These are phyloP conservation scores for Suillus placidus DNA, from an alignment of 768 basidiomycete species.

Conservation along the genomic window DNA sequence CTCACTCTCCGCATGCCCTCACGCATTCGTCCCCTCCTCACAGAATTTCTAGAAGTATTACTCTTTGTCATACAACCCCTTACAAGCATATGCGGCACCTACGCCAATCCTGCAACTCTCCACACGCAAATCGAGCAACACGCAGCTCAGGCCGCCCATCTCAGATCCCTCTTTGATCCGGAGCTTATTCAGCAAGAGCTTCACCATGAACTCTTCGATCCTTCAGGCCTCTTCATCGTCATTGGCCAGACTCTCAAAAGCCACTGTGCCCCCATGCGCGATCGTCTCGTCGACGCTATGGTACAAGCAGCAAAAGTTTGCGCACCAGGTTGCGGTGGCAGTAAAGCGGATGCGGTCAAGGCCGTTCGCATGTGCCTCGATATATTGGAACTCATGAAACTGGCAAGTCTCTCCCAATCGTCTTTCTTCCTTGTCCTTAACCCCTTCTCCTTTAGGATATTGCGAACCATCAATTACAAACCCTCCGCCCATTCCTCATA, in stretches of 20 bases:
- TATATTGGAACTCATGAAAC: conserved; percentile 93
- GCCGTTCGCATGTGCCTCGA: conserved; percentile 86
- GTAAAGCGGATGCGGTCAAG: conserved; percentile 64
- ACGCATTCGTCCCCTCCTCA: conserved; percentile 67
- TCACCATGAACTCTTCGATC: conserved; percentile 74
- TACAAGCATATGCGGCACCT: conserved; percentile 59
- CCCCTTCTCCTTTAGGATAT: conserved; percentile 66
- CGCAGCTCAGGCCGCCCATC: conserved; percentile 62
- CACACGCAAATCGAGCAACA: conserved; percentile 64
- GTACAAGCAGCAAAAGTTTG: conserved; percentile 66
- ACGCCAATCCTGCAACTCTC: conserved; percentile 60
- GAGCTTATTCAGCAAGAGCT: conserved; percentile 83
- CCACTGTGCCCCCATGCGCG: conserved; percentile 94
- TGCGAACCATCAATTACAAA: conserved; percentile 93
- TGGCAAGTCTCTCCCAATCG: conserved; percentile 55
- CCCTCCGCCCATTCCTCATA: conserved; percentile 88
- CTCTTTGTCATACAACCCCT: conserved; percentile 84
- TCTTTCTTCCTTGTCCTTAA: conserved; percentile 20
- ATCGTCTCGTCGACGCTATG: conserved; percentile 82
- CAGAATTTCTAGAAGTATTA: conserved; percentile 80
- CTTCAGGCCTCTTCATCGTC: conserved; percentile 72
- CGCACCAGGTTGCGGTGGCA: conserved; percentile 55
- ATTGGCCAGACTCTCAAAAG: conserved; percentile 84
- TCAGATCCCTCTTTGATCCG: conserved; percentile 80
- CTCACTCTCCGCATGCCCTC: conserved; percentile 71